Evolutionary conservation across 768 basidiomycete genomes (phyloP), one percentile per base, ranked within the genome.

Genomic region (Leccinum ochraceum): DNA sequence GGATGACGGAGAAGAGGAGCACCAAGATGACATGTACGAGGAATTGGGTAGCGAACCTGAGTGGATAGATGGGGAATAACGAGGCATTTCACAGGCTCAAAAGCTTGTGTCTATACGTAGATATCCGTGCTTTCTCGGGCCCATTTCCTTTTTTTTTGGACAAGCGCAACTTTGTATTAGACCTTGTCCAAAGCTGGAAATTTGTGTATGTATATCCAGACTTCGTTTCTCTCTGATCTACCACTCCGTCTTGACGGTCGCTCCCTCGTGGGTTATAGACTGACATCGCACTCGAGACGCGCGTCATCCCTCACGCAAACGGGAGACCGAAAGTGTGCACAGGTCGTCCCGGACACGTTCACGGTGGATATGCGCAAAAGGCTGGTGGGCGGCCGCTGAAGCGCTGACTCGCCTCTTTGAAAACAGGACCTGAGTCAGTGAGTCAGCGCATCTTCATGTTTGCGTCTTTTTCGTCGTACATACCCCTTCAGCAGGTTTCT

Each of bases 241-340:
- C n/a, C n/a, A n/a, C n/a, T n/a, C n/a, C n/a, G n/a, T n/a, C n/a
- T 84, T 6, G 94, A 95, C 71, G 92, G 92, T 1, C 88, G 94
- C 20, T 67, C 77, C 4, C 77, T 89, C 0, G 72, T 80, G 37
- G 87, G 90, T 63, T 94, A 83, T 66, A 81, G 94, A 30, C 74
- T 30, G 30, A 30, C 82, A 80, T 95, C 20, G 77, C 84, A 8
- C 83, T 95, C 28, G 87, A 92, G 74, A 91, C 90, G 0, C 89
- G 6, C 6, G 26, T 28, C 26, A 28, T 28, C 26, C 26, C 92
- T 4, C 81, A 92, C 6, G 89, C 93, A 20, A 94, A 95, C 61
- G 94, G 94, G 6, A 93, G 92, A 63, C 91, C 91, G 10, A 82
- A 83, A 20, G 76, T 94, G 10, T 84, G 78, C 63, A 82, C 94